These are phyloP conservation scores for Diaporthe sp. DNA, from an alignment of 2,329 filamentous ascomycete genomes.

Conservation along the genomic window DNA sequence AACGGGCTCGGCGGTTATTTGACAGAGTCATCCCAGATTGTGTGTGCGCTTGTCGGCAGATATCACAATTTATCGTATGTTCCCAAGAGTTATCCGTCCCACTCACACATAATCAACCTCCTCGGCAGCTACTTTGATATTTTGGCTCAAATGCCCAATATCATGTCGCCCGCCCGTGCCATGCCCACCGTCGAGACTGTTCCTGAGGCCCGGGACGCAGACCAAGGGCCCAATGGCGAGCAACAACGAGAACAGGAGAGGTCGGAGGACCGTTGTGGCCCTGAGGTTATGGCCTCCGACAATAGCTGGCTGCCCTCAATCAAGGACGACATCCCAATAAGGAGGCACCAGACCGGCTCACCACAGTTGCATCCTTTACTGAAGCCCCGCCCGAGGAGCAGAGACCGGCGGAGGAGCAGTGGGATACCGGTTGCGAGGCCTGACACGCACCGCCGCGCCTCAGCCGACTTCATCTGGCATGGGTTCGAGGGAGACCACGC, in stretches of 20 bases:
- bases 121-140: slow-evolving; percentile 31
- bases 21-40: slow-evolving; percentile 22
- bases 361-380: slow-evolving; percentile 32
- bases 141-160: background rate
- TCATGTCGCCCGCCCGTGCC: slow-evolving; percentile 37
- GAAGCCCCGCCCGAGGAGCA: slow-evolving; percentile 37
- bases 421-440: background rate
- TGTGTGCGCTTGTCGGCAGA: background rate
- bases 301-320: slow-evolving; percentile 15
- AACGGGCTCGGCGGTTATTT: slow-evolving; percentile 17
- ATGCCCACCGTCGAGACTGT: slow-evolving; percentile 37
- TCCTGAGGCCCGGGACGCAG: slow-evolving; percentile 31
- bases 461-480: slow-evolving; percentile 29
- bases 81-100: slow-evolving; percentile 22
- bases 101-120: slow-evolving; percentile 3
- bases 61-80: slow-evolving; percentile 28
- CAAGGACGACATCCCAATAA: background rate
- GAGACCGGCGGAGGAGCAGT: slow-evolving; percentile 41
- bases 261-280: background rate
- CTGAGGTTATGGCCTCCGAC: background rate
- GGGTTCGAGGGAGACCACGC: background rate
- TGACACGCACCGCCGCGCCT: slow-evolving; percentile 14
- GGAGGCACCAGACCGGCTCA: slow-evolving; percentile 22
- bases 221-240: slow-evolving; percentile 22
- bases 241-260: background rate